Percentiles rank a stretch among this genome's conserved stretches.
Evolutionary conservation across 495 filamentous ascomycete species (phyloP).

Genomic region (Physcia stellaris): DNA sequence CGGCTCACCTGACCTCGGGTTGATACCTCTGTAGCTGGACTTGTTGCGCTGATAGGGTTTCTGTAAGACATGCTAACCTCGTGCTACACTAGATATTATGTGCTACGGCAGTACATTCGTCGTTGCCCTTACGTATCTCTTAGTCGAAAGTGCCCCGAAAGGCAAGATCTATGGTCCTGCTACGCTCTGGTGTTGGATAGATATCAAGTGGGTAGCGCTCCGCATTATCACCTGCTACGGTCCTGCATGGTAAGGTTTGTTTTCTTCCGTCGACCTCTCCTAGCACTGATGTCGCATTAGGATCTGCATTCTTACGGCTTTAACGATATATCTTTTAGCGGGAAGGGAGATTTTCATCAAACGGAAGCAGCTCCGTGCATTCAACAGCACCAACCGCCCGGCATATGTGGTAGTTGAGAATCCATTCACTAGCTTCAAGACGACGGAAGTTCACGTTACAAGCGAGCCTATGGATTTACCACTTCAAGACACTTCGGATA

Average conservation of each 20-base stretch:
- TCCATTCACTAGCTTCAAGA: conserved; percentile 8
- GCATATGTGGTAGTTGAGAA: conserved; percentile 6
- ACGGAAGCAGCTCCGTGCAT: conserved; percentile 29
- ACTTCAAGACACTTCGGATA: not conserved
- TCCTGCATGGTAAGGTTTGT: conserved; percentile 52
- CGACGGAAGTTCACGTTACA: conserved; percentile 9
- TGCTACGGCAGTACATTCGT: conserved; percentile 70
- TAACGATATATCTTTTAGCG: conserved; percentile 59
- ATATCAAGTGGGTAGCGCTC: conserved; percentile 50
- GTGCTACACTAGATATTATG: too few relatives aligned
- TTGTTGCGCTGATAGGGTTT: too few relatives aligned
- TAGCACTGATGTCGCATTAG: conserved; percentile 8
- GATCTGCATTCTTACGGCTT: conserved; percentile 51
- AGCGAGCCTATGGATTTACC: conserved; percentile 5
- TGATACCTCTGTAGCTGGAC: too few relatives aligned
- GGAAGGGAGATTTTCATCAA: conserved; percentile 55
- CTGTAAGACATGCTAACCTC: too few relatives aligned
- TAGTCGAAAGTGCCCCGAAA: conserved; percentile 34
- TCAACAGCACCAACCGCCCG: conserved; percentile 7
- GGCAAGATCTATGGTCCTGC: conserved; percentile 66
- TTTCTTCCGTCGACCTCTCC: not conserved
- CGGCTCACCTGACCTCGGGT: too few relatives aligned
- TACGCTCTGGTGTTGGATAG: conserved; percentile 77
- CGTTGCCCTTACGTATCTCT: conserved; percentile 53
- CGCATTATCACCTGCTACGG: conserved; percentile 71